Percentiles rank a stretch among this genome's conserved stretches.
Evolutionary conservation across 2,329 filamentous ascomycete genomes (phyloP).

Genomic region (Beauveria asiatica): DNA sequence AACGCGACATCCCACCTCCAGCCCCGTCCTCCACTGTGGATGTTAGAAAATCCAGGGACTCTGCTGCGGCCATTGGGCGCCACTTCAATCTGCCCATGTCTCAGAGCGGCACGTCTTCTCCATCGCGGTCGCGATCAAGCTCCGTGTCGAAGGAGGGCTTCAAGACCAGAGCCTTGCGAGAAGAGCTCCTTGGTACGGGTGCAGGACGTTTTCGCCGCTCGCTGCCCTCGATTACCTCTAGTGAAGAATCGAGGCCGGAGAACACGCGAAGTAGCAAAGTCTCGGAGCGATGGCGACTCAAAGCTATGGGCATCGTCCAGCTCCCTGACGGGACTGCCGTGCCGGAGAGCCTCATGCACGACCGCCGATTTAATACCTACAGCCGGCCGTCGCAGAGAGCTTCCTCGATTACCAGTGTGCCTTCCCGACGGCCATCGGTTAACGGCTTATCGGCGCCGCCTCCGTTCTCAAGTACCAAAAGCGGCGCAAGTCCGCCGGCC

Average conservation of each 20-base stretch:
- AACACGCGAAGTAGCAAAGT: slow-evolving; percentile 26
- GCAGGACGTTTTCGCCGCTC: slow-evolving; percentile 30
- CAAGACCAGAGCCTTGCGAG: slow-evolving; percentile 30
- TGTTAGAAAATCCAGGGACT: slow-evolving; percentile 4
- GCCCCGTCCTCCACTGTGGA: neutral
- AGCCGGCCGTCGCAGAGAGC: neutral
- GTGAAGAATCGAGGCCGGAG: slow-evolving; percentile 20
- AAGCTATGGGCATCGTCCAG: slow-evolving; percentile 43
- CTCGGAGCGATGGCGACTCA: slow-evolving; percentile 38
- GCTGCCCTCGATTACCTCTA: slow-evolving; percentile 26
- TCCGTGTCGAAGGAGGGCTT: slow-evolving; percentile 17
- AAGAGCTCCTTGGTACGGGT: slow-evolving; percentile 23
- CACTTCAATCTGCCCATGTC: slow-evolving; percentile 12
- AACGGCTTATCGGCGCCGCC: slow-evolving; percentile 2
- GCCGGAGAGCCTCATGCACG: slow-evolving; percentile 41
- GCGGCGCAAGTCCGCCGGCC: slow-evolving; percentile 2
- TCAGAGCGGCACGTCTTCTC: slow-evolving; percentile 14
- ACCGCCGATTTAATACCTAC: slow-evolving; percentile 26
- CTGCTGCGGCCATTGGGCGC: slow-evolving; percentile 14
- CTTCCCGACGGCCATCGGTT: slow-evolving; percentile 5
- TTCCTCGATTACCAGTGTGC: neutral
- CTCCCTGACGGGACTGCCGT: slow-evolving; percentile 46
- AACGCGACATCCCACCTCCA: slow-evolving; percentile 17
- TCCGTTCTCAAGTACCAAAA: neutral
- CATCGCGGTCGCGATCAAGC: slow-evolving; percentile 14